These are phyloP conservation scores for Rosa persica DNA, from an alignment of 306 rosid species.

Conservation along the genomic window DNA sequence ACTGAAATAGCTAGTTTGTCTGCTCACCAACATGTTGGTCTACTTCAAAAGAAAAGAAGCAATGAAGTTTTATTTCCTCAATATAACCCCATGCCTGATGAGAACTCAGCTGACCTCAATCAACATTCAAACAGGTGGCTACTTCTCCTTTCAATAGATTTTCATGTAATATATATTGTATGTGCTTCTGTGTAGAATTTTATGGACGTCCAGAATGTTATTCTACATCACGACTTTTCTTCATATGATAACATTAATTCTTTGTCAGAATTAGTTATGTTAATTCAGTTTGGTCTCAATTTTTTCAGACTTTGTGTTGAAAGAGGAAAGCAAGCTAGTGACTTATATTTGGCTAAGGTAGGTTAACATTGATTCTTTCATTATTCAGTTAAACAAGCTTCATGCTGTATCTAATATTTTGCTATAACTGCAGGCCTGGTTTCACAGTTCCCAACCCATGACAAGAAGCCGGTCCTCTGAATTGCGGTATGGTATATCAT, in stretches of 20 bases:
- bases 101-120: slow-evolving; percentile 46
- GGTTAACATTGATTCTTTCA: slow-evolving; percentile 25
- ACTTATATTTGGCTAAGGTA: slow-evolving; percentile 82
- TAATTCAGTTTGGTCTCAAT: slow-evolving; percentile 25
- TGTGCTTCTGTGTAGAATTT: not conserved
- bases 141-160: slow-evolving; percentile 20
- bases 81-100: slow-evolving; percentile 46
- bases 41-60: slow-evolving; percentile 64
- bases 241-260: slow-evolving; percentile 5
- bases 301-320: slow-evolving; percentile 70
- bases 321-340: slow-evolving; percentile 62
- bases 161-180: not conserved
- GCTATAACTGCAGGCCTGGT: slow-evolving; percentile 78
- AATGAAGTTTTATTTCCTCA: slow-evolving; percentile 51
- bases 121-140: slow-evolving; percentile 62
- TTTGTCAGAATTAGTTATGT: slow-evolving; percentile 13
- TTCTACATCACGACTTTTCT: slow-evolving; percentile 7
- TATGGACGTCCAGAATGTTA: not conserved
- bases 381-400: slow-evolving; percentile 28
- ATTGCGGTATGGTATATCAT: slow-evolving; percentile 55
- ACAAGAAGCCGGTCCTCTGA: slow-evolving; percentile 98
- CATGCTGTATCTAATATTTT: slow-evolving; percentile 29
- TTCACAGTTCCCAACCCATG: slow-evolving; percentile 82
- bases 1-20: slow-evolving; percentile 63
- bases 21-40: slow-evolving; percentile 56